Evolutionary conservation across 208 protist species (phyloP).

Genomic region (Acanthamoeba triangularis): DNA sequence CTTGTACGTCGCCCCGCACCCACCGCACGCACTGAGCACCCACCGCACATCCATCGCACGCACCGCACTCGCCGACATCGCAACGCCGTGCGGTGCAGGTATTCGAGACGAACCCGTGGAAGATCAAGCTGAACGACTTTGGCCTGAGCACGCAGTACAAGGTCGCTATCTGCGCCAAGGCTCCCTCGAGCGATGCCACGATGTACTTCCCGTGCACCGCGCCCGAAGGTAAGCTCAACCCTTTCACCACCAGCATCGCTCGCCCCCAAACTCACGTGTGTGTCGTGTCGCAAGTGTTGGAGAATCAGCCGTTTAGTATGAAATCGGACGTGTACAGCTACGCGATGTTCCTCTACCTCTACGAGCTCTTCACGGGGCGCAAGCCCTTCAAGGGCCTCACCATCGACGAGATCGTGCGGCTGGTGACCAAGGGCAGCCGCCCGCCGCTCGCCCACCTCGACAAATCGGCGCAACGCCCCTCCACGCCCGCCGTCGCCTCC

Average conservation of each 20-base stretch:
- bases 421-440: conserved; percentile 42
- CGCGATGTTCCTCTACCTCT: conserved; percentile 52
- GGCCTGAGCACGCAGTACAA: conserved; percentile 63
- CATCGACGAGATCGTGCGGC: conserved; percentile 5
- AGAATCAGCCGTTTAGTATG: conserved; percentile 40
- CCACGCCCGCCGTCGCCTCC: neutral
- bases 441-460: conserved; percentile 32
- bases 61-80: neutral
- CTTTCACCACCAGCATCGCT: too few species aligned
- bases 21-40: neutral
- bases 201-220: conserved; percentile 69
- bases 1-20: neutral
- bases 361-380: conserved; percentile 48
- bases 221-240: neutral
- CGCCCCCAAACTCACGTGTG: too few species aligned
- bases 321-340: conserved; percentile 70
- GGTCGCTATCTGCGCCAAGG: neutral
- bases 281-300: neutral
- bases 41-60: too few species aligned
- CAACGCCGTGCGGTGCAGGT: neutral
- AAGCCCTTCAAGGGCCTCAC: conserved; percentile 38
- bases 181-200: neutral
- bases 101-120: conserved; percentile 19
- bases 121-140: conserved; percentile 55
- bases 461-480: neutral